These are phyloP conservation scores for Metschnikowia continentalis DNA, from an alignment of 805 yeast species.

Conservation along the genomic window DNA sequence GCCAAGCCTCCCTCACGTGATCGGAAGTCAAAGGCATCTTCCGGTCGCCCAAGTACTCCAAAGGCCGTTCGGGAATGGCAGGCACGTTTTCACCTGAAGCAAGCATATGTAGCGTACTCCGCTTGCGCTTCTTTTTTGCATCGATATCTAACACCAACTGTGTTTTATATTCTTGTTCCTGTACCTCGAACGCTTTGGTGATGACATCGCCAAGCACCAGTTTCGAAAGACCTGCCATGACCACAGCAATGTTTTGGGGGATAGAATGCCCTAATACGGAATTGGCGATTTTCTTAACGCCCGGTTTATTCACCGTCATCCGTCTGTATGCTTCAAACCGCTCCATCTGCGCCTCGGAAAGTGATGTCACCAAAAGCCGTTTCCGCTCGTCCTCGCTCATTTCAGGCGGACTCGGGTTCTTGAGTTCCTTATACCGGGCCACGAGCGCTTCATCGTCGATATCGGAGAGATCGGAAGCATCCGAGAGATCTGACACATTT, in stretches of 20 bases:
- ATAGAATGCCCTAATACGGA: slow-evolving; percentile 76
- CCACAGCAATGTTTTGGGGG: slow-evolving; percentile 73
- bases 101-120: slow-evolving; percentile 32
- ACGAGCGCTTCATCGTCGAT: slow-evolving; percentile 33
- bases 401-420: slow-evolving; percentile 26
- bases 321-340: slow-evolving; percentile 85
- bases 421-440: slow-evolving; percentile 25
- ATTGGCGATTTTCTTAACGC: slow-evolving; percentile 77
- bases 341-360: slow-evolving; percentile 79
- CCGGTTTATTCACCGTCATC: slow-evolving; percentile 55
- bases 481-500: slow-evolving; percentile 16
- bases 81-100: slow-evolving; percentile 32
- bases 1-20: slow-evolving; percentile 86
- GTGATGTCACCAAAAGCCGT: slow-evolving; percentile 61
- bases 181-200: slow-evolving; percentile 73
- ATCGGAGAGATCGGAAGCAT: slow-evolving; percentile 30
- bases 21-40: slow-evolving; percentile 71
- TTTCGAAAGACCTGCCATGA: slow-evolving; percentile 82
- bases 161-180: slow-evolving; percentile 49
- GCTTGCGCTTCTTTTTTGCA: slow-evolving; percentile 32
- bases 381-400: slow-evolving; percentile 51
- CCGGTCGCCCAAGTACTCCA: slow-evolving; percentile 39
- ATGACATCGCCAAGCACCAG: slow-evolving; percentile 87
- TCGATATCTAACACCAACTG: slow-evolving; percentile 34
- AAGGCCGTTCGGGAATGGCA: slow-evolving; percentile 20